phyloP scores from a whole-genome alignment of 768 basidiomycete species.

The Pulveroboletus sp. region DNA sequence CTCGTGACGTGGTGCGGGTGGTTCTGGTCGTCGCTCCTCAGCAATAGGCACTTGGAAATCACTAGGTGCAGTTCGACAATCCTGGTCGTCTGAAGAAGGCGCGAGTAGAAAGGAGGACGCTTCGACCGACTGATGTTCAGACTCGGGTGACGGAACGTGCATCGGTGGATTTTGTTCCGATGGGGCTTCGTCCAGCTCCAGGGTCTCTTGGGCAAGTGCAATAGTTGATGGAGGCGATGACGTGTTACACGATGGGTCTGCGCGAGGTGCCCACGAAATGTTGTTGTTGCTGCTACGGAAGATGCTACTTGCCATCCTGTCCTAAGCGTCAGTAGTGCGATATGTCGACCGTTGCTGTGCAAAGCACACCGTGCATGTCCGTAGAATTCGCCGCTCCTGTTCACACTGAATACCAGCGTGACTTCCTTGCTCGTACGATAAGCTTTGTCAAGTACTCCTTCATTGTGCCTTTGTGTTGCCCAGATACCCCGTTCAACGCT shows the following conservation, averaged over 20 bases:
- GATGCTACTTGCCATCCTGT: conserved; percentile 66
- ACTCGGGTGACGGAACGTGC: conserved; percentile 38
- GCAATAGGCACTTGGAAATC: neutral
- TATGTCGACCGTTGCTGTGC: conserved; percentile 10
- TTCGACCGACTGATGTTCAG: conserved; percentile 38
- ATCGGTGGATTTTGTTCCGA: conserved; percentile 1
- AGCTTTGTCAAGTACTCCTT: conserved; percentile 86
- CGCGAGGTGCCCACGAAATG: conserved; percentile 55
- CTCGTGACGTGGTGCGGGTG: conserved; percentile 44
- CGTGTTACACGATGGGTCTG: conserved; percentile 27
- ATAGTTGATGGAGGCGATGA: conserved; percentile 30
- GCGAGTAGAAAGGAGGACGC: conserved; percentile 38
- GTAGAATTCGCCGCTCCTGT: conserved; percentile 92
- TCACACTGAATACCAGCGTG: conserved; percentile 86
- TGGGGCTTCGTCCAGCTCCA: conserved; percentile 15
- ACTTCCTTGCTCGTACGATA: conserved; percentile 89
- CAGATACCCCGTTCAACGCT: conserved; percentile 78
- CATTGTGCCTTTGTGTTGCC: conserved; percentile 94
- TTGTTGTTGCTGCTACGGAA: conserved; percentile 44
- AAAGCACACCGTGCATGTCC: conserved; percentile 73
- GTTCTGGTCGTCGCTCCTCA: conserved; percentile 41
- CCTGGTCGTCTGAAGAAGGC: conserved; percentile 4
- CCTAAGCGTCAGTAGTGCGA: neutral
- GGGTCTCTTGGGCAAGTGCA: conserved; percentile 1
- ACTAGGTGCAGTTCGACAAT: neutral